phyloP scores from a whole-genome alignment of 192 early-diverging fungal genomes.

The Anaeromyces robustus region DNA sequence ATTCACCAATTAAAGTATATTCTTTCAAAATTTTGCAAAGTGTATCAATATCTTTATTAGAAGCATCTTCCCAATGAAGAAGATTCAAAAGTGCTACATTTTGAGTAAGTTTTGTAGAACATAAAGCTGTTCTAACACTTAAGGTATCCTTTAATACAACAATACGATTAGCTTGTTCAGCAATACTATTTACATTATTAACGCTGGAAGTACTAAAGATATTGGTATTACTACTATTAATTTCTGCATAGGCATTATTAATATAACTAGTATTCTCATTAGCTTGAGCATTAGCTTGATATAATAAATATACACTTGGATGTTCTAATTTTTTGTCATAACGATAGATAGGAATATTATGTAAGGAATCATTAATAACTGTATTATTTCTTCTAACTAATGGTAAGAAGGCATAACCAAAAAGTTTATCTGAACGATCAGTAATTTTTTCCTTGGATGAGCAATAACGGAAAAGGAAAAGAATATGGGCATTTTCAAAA shows the following conservation, averaged over 20 bases:
- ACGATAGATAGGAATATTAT: slow-evolving; percentile 41
- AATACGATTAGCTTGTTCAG: background rate
- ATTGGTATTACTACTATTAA: slow-evolving; percentile 3
- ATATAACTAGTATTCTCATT: slow-evolving; percentile 6
- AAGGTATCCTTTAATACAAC: slow-evolving; percentile 23
- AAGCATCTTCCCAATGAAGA: slow-evolving; percentile 37
- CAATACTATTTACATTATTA: background rate
- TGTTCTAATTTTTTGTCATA: slow-evolving; percentile 27
- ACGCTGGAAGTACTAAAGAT: background rate
- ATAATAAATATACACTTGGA: slow-evolving; percentile 28
- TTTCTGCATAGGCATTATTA: slow-evolving; percentile 12
- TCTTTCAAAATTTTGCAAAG: slow-evolving; percentile 25
- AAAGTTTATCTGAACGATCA: slow-evolving; percentile 15
- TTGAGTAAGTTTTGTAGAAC: slow-evolving; percentile 51
- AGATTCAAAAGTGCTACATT: slow-evolving; percentile 41
- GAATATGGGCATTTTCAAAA: slow-evolving; percentile 43
- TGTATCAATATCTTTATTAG: slow-evolving; percentile 7
- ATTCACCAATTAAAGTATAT: slow-evolving; percentile 36
- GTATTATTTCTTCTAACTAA: slow-evolving; percentile 23
- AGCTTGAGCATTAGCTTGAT: slow-evolving; percentile 7
- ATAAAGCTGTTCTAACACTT: slow-evolving; percentile 33
- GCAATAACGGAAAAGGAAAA: slow-evolving; percentile 37
- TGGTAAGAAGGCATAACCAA: slow-evolving; percentile 49
- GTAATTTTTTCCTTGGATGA: slow-evolving; percentile 2
- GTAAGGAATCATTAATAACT: slow-evolving; percentile 39